These are phyloP conservation scores for Claviceps monticola DNA, from an alignment of 2,329 filamentous ascomycete genomes.

Conservation along the genomic window DNA sequence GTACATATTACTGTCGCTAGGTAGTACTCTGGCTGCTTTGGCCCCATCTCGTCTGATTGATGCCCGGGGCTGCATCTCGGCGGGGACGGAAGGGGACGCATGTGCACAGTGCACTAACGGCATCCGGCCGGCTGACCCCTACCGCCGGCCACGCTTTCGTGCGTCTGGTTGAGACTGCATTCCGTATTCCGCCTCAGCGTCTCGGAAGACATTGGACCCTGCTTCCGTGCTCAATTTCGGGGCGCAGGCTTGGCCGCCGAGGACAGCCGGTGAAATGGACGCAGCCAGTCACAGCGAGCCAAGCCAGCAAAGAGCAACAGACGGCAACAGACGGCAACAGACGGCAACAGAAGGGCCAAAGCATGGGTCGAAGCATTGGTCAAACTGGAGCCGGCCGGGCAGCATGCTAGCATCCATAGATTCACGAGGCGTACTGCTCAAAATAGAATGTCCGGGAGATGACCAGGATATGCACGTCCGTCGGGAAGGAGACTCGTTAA, in stretches of 20 bases:
- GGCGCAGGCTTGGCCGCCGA: not conserved
- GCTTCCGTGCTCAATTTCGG: not conserved
- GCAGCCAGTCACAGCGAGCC: not conserved
- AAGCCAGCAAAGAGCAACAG: not conserved
- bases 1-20: no score
- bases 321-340: not conserved
- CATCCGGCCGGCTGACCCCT: not conserved
- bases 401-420: no score
- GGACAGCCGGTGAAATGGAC: not conserved
- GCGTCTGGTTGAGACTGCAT: not conserved
- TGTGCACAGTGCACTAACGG: not conserved
- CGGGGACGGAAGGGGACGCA: not conserved
- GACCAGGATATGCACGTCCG: not conserved
- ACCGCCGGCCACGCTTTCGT: not conserved
- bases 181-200: not conserved
- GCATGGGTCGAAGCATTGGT: not conserved
- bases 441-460: no score
- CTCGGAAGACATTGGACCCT: not conserved
- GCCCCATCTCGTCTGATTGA: not conserved
- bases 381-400: not conserved
- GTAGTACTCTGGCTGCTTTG: no score
- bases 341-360: not conserved
- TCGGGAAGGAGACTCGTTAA: not conserved
- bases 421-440: no score
- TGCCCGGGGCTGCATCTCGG: not conserved